Base-by-base conservation (phyloP, 208 protist genomes). In the Phytomonas francai region DNA sequence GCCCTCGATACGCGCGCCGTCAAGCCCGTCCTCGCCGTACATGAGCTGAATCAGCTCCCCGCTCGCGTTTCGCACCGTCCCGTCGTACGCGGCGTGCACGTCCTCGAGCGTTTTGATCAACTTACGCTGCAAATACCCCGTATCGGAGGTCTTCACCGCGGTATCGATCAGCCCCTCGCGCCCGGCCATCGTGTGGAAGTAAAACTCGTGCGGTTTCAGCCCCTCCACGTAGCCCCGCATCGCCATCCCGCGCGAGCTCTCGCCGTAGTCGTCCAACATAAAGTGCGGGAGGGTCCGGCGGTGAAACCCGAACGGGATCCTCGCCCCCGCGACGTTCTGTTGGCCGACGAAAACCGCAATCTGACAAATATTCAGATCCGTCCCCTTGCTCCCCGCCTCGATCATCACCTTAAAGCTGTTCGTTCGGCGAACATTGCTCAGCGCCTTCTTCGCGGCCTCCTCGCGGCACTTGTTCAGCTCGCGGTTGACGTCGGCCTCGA, bases 151-250 rank as follows among this genome's bases (percentile, higher is more conserved):
- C 85, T 99, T 99, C 34, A 99, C 97, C 36, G 98, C 98, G 19
- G 99, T 99, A 83, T 99, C 99, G 81, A 99, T 99, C 2, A 99
- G 81, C 76, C 99, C 99, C 79, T 99, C 96, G 45, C 97, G 80
- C 11, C 99, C 99, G 62, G 98, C 98, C 98, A 99, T 99, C 31
- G 98, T 98, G 79, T 99, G 99, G 85, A 99, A 99, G 89, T 98
- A 99, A 72, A 99, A 99, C 85, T 99, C 99, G 74, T 95, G 84
- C 32, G 99, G 98, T 30, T 97, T 99, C 29, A 99, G 85, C 22
- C 99, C 99, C 54, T 92, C 78, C 8, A 99, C 82, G 83, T 99
- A 99, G 8, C 94, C 98, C 74, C 99, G 99, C 32, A 94, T 93
- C 36, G 99, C 98, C 85, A 99, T 99, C 34, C 99, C 99, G 51